phyloP scores from a whole-genome alignment of 768 basidiomycete species.

The Mycena olivaceomarginata region DNA sequence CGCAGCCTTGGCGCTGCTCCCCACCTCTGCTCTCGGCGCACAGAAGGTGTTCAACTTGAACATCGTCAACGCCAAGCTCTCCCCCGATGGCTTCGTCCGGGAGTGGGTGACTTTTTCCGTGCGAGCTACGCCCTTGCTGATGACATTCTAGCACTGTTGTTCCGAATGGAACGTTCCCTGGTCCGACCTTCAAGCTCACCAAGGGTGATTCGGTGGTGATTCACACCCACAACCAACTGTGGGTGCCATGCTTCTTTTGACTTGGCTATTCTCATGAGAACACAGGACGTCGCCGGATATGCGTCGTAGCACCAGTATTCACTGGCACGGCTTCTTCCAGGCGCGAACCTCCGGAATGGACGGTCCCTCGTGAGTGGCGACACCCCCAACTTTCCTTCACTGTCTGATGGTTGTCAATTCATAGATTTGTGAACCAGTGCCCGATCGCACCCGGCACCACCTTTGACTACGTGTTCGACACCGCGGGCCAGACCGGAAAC shows the following conservation, averaged over 20 bases:
- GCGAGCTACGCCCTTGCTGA: no score
- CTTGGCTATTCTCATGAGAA: no score
- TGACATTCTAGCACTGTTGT: no score
- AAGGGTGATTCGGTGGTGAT: no score
- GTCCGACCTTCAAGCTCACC: no score
- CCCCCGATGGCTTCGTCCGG: no score
- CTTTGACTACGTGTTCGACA: constrained; percentile 30
- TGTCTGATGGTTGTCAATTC: no score
- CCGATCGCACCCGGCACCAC: constrained; percentile 6
- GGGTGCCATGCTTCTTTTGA: constrained; percentile 1
- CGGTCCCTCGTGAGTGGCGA: constrained; percentile 19
- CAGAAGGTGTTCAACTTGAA: constrained; percentile 4
- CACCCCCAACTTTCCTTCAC: no score
- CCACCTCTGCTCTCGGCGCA: neutral
- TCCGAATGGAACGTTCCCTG: no score
- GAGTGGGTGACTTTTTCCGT: no score
- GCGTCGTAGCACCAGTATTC: neutral
- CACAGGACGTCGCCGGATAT: no score
- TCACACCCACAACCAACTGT: neutral
- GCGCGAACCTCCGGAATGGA: constrained; percentile 18
- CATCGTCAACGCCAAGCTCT: no score
- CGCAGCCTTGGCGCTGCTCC: neutral
- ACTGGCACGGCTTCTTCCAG: constrained; percentile 35
- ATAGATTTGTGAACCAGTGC: neutral
- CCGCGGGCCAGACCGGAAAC: constrained; percentile 17